Percentiles rank a stretch among this genome's conserved stretches.
Evolutionary conservation across 2,329 filamentous ascomycete species (phyloP).

Genomic region (Fusarium tupiense): DNA sequence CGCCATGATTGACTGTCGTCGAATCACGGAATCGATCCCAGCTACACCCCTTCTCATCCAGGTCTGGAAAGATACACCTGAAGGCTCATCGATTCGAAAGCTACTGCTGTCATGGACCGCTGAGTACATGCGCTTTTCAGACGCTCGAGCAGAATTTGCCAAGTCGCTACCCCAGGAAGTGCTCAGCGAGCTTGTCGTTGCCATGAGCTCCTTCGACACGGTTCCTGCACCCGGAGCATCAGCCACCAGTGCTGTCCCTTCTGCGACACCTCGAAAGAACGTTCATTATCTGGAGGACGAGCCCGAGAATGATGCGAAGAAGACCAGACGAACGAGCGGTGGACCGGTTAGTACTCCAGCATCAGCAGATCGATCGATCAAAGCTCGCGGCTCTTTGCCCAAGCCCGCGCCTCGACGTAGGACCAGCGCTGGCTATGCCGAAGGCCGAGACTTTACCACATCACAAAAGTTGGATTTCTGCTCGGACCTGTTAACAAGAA

Average conservation of each 20-base stretch:
- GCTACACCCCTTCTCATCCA: constrained; percentile 67
- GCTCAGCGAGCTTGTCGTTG: constrained; percentile 69
- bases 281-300: constrained; percentile 60
- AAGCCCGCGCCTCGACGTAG: constrained; percentile 50
- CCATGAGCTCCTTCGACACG: constrained; percentile 66
- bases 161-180: constrained; percentile 70
- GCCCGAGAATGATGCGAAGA: constrained; percentile 54
- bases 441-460: constrained; percentile 48
- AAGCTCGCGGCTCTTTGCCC: constrained; percentile 46
- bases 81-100: constrained; percentile 67
- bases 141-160: constrained; percentile 66
- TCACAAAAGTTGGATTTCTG: constrained; percentile 66
- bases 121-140: constrained; percentile 69
- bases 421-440: constrained; percentile 46
- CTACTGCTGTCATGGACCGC: constrained; percentile 70
- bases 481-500: constrained; percentile 64
- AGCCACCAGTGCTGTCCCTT: constrained; percentile 21
- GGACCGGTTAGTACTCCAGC: constrained; percentile 16
- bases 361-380: constrained; percentile 37
- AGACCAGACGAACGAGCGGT: constrained; percentile 54
- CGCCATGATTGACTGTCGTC: constrained; percentile 66
- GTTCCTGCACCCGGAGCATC: constrained; percentile 46
- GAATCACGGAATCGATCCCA: constrained; percentile 64
- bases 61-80: constrained; percentile 70
- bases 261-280: constrained; percentile 53